Conservation (phyloP, 2,329 filamentous ascomycete species). For the Colletotrichum incanum region DNA sequence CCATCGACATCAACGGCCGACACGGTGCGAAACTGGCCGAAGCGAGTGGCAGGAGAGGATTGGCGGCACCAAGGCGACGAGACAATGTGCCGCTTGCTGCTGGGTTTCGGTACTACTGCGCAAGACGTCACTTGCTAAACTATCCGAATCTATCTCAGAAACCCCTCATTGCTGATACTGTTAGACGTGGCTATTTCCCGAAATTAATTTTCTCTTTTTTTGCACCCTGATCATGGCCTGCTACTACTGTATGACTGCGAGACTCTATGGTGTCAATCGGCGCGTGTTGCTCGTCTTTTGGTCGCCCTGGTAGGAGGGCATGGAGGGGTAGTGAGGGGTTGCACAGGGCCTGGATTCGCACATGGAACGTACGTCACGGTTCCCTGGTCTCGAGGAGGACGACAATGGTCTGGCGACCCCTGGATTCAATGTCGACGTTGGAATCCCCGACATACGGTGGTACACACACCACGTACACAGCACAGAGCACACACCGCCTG, state of each 20-base stretch:
- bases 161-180: too few relatives aligned
- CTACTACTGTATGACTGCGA: not conserved
- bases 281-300: not conserved
- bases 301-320: not conserved
- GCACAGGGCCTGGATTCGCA: slow-evolving; percentile 5
- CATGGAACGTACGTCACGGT: slow-evolving; percentile 26
- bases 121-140: too few relatives aligned
- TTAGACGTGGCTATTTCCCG: too few relatives aligned
- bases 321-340: not conserved
- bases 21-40: slow-evolving; percentile 3
- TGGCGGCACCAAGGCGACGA: not conserved
- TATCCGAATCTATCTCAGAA: too few relatives aligned
- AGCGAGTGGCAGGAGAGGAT: not conserved
- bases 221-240: not conserved
- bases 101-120: too few relatives aligned
- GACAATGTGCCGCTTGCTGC: too few relatives aligned
- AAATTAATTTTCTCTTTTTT: not conserved
- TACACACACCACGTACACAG: not conserved
- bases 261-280: not conserved
- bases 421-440: not conserved
- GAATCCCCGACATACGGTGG: not conserved
- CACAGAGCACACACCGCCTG: not conserved
- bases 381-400: slow-evolving; percentile 24
- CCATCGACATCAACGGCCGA: too few relatives aligned
- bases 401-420: slow-evolving; percentile 3